Evolutionary conservation across 179 eudicot genomes (phyloP).

Genomic region (Silene coronaria): DNA sequence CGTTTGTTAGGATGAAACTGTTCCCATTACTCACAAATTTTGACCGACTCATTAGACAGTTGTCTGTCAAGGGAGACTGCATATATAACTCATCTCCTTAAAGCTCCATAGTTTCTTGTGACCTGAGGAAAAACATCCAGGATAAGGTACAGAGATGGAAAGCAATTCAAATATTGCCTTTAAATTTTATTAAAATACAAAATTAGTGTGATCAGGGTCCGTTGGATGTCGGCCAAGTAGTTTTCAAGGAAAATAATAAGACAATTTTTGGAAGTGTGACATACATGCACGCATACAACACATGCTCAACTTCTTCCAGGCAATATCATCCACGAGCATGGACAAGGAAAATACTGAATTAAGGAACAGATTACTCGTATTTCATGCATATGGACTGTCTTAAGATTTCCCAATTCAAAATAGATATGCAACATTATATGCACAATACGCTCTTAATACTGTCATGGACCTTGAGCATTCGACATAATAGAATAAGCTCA

Average conservation of each 20-base stretch:
- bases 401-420: not conserved
- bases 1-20: not conserved
- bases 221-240: no score
- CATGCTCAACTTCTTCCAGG: not conserved
- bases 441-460: not conserved
- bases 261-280: no score
- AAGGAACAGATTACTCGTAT: not conserved
- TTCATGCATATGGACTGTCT: not conserved
- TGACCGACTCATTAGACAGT: not conserved
- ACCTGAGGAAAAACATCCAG: slow-evolving; percentile 26
- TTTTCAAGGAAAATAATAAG: no score
- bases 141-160: not conserved
- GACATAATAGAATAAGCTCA: not conserved
- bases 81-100: slow-evolving; percentile 25
- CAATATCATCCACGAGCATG: not conserved
- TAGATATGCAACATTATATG: not conserved
- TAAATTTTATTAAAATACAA: not conserved
- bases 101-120: slow-evolving; percentile 39
- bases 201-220: no score
- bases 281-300: not conserved
- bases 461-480: not conserved
- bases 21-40: not conserved
- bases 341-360: not conserved
- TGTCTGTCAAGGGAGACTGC: not conserved
- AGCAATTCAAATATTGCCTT: not conserved